A percentile compares a stretch with the other conserved stretches of the same genome.
Evolutionary conservation across 2,329 filamentous ascomycete species (phyloP).

Genomic region (Emydomyces testavorans): DNA sequence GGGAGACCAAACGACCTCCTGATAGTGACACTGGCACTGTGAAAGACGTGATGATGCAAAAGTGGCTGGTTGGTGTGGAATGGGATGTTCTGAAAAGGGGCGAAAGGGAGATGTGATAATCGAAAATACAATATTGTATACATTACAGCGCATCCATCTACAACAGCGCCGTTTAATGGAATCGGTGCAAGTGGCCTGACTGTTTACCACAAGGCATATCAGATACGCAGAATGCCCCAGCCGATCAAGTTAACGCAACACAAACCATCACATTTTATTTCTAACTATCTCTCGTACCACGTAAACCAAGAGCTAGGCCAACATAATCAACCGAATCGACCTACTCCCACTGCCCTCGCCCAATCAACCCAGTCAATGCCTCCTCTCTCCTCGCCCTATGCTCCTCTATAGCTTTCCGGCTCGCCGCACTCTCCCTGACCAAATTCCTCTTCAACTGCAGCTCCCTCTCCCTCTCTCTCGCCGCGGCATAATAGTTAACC

Average conservation of each 20-base stretch:
- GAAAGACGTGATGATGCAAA: constrained; percentile 13
- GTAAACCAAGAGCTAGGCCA: background rate
- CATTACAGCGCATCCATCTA: background rate
- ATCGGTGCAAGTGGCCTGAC: no score
- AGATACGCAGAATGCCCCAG: no score
- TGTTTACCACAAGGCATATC: no score
- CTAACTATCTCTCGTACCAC: no score
- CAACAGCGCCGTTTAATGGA: no score
- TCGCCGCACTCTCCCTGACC: constrained; percentile 24
- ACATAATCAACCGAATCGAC: background rate
- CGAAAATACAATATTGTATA: background rate
- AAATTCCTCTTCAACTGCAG: constrained; percentile 42
- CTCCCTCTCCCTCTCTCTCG: constrained; percentile 48
- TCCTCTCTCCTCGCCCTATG: constrained; percentile 25
- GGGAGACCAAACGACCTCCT: background rate
- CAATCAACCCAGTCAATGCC: constrained; percentile 29
- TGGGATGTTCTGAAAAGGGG: constrained; percentile 26
- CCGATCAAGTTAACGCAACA: background rate
- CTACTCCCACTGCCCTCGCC: constrained; percentile 20
- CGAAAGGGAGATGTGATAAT: background rate
- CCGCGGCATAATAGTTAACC: constrained; percentile 46
- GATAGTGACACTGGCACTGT: background rate
- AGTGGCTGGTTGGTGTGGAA: constrained; percentile 31
- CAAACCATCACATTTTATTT: no score
- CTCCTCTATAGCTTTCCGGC: constrained; percentile 3